Base-by-base conservation (phyloP, 1,284 basidiomycete species). In the Gymnopus androsaceus region DNA sequence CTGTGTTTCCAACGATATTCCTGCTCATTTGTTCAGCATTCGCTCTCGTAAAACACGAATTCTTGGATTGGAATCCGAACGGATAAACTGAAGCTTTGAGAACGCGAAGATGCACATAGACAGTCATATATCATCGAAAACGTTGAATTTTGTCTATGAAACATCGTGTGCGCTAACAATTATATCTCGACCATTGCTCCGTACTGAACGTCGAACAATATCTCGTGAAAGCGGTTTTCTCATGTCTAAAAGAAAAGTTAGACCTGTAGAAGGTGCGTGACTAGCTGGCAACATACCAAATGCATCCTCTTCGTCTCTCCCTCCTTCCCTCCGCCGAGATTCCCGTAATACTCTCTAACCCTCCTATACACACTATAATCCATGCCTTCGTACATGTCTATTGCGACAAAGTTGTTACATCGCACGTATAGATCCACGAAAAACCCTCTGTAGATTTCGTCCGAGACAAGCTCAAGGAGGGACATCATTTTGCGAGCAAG, bases 351-450 rank as follows among this genome's bases (percentile, higher is more conserved):
- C 64, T 92, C 90, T 58, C 82, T 79, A 42, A 96, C 93, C 56
- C 88, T 76, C 36, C 92, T 77, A 70, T 90, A 96, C 12, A 95
- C 91, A 63, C 87, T 90, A 64, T 96, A 96, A 3, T 90, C 93
- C 64, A 95, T 75, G 19, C 82, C 79, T 65, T 96, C 90, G 69
- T 96, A 96, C 88, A 96, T 90, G 15, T 73, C 75, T 58, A 94
- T 88, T 14, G 89, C 90, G 15, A 92, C 77, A 4, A 74, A 66
- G 64, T 94, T 94, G 48, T 85, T 85, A 62, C 90, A 91, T 54
- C 94, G 84, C 48, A 95, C 94, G 69, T 93, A 96, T 17, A 96
- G 81, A 72, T 96, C 94, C 46, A 96, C 92, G 65, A 95, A 96
- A 76, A 81, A 90, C 3, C 84, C 91, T 58, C 83, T 80, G 74